phyloP scores from a whole-genome alignment of 139 green algal genomes.

The Desmodesmus armatus region DNA sequence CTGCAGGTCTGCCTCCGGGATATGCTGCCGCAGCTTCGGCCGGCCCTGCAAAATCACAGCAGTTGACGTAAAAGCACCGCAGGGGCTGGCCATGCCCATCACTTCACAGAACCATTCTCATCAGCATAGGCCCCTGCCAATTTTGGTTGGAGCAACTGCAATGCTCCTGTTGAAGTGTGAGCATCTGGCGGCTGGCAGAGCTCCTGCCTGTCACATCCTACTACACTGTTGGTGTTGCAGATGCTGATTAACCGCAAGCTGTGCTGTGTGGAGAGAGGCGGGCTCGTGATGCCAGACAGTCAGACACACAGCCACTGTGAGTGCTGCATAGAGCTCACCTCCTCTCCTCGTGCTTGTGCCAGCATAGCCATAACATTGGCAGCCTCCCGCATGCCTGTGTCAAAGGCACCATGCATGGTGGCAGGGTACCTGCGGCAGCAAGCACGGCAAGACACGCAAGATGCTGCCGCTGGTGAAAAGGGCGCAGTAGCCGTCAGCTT shows the following conservation, averaged over 20 bases:
- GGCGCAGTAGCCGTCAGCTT: too few relatives aligned
- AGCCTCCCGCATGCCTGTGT: slow-evolving; percentile 70
- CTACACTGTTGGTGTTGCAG: not conserved
- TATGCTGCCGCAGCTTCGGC: too few relatives aligned
- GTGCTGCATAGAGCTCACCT: not conserved
- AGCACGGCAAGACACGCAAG: too few relatives aligned
- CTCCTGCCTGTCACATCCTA: not conserved
- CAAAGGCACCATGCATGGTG: slow-evolving; percentile 98
- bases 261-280: too few relatives aligned
- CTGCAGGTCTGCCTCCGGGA: too few relatives aligned
- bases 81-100: too few relatives aligned
- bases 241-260: not conserved
- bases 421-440: slow-evolving; percentile 88
- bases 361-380: slow-evolving; percentile 48
- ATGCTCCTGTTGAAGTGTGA: not conserved
- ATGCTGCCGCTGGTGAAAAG: too few relatives aligned
- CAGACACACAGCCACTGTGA: not conserved
- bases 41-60: too few relatives aligned
- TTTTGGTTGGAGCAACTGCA: too few relatives aligned
- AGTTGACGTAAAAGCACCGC: too few relatives aligned
- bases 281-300: not conserved
- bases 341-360: not conserved
- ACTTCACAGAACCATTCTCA: too few relatives aligned
- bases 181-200: not conserved
- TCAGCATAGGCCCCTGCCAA: too few relatives aligned